Evolutionary conservation across 2,329 filamentous ascomycete genomes (phyloP).

Genomic region (Fusarium sp.): DNA sequence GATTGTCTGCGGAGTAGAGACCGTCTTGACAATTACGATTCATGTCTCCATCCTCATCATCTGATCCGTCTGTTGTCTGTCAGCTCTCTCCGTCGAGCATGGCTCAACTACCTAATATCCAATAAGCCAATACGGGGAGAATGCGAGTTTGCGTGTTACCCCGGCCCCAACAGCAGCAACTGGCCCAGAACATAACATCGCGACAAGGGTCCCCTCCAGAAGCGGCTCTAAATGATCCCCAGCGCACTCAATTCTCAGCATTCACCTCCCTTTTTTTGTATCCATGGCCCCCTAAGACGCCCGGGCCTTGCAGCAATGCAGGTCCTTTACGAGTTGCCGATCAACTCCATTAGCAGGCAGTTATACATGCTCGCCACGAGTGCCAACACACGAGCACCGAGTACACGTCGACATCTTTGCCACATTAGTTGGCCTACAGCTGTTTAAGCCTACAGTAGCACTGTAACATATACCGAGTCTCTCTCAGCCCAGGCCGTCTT

Average conservation of each 20-base stretch:
- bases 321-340: conserved; percentile 9
- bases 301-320: conserved; percentile 12
- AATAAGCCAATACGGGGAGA: conserved; percentile 18
- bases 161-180: conserved; percentile 31
- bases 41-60: conserved; percentile 7
- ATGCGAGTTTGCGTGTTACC: conserved; percentile 26
- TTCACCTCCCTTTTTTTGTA: conserved; percentile 41
- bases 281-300: conserved; percentile 19
- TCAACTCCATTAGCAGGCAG: not conserved
- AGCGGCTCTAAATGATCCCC: conserved; percentile 37
- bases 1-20: no score
- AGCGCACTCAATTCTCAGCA: conserved; percentile 28
- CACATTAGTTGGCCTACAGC: conserved; percentile 18
- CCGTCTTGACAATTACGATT: not conserved
- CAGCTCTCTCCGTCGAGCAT: conserved; percentile 17
- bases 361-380: conserved; percentile 20
- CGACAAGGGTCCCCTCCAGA: conserved; percentile 36
- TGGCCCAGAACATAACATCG: conserved; percentile 33
- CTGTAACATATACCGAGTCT: not conserved
- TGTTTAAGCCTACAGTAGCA: not conserved
- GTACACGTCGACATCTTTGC: conserved; percentile 24
- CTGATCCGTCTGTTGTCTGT: conserved; percentile 27
- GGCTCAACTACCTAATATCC: conserved; percentile 23
- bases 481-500: not conserved
- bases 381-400: conserved; percentile 19